Conservation (phyloP, 2,329 filamentous ascomycete genomes). For the Colletotrichum siamense region DNA sequence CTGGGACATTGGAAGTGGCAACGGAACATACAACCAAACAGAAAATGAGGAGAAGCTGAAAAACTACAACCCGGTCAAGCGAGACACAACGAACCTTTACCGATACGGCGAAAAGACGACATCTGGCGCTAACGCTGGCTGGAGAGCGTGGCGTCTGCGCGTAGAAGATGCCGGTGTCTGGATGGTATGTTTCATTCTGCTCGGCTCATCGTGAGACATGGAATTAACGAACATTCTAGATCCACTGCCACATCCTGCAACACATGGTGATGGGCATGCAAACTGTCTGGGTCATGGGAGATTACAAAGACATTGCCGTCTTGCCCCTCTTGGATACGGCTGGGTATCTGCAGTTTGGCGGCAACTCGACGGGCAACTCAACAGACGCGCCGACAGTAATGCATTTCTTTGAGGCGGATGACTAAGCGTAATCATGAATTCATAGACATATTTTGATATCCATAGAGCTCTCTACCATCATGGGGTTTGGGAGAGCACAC, state of each 20-base stretch:
- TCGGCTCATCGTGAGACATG: neutral
- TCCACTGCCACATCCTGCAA: conserved; percentile 64
- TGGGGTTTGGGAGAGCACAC: neutral
- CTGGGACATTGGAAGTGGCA: conserved; percentile 59
- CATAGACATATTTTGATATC: neutral
- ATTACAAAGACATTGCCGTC: conserved; percentile 24
- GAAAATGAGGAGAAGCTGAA: conserved; percentile 47
- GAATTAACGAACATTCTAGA: conserved; percentile 15
- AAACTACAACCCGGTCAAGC: conserved; percentile 38
- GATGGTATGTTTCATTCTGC: conserved; percentile 42
- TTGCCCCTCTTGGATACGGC: conserved; percentile 35
- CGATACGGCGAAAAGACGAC: conserved; percentile 50
- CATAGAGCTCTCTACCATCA: neutral
- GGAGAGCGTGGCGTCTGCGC: conserved; percentile 64
- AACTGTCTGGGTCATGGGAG: conserved; percentile 30
- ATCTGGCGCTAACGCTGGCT: conserved; percentile 52
- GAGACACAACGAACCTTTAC: conserved; percentile 61
- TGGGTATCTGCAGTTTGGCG: conserved; percentile 50
- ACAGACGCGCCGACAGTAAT: conserved; percentile 20
- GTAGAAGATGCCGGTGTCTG: conserved; percentile 60
- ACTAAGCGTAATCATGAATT: neutral
- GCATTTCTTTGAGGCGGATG: conserved; percentile 8
- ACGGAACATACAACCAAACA: conserved; percentile 55
- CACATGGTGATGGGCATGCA: conserved; percentile 63
- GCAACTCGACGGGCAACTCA: conserved; percentile 48